These are phyloP conservation scores for Sporisorium reilianum DNA, from an alignment of 1,284 basidiomycete species.

Conservation along the genomic window DNA sequence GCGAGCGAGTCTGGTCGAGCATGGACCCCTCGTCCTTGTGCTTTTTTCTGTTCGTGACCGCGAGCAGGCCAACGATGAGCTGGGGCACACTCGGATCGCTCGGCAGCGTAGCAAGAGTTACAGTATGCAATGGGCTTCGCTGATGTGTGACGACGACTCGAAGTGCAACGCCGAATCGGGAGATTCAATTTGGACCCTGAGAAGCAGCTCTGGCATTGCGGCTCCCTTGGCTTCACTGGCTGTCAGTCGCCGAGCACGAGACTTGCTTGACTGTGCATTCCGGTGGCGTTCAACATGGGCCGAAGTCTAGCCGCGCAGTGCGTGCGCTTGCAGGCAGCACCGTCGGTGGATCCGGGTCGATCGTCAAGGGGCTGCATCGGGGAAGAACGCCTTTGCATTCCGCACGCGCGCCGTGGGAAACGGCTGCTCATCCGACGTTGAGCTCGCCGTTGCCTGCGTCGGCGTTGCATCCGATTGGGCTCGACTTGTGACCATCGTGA, in stretches of 20 bases:
- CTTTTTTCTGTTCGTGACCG: neutral
- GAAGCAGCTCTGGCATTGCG: neutral
- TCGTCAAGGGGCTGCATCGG: neutral
- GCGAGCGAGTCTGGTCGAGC: too few relatives aligned
- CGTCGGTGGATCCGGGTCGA: conserved; percentile 3
- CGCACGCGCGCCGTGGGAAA: neutral
- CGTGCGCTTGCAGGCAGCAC: neutral
- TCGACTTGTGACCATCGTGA: too few relatives aligned
- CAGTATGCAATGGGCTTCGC: too few relatives aligned
- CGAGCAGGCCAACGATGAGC: too few relatives aligned
- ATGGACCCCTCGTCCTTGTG: neutral
- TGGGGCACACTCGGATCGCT: neutral
- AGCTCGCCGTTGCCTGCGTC: too few relatives aligned
- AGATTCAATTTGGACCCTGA: conserved; percentile 6
- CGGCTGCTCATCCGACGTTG: too few relatives aligned
- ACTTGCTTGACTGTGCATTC: neutral
- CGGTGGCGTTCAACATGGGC: neutral
- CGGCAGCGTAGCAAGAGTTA: too few relatives aligned
- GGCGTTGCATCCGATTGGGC: too few relatives aligned
- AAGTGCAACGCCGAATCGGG: too few relatives aligned
- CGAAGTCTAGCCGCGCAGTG: neutral
- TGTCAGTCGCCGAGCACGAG: neutral
- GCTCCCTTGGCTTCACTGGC: neutral
- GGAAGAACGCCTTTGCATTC: neutral
- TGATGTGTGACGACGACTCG: too few relatives aligned